A percentile compares a stretch with the other conserved stretches of the same genome.
phyloP scores from a whole-genome alignment of 345 rosid species.

The Xanthoceras sorbifolium region DNA sequence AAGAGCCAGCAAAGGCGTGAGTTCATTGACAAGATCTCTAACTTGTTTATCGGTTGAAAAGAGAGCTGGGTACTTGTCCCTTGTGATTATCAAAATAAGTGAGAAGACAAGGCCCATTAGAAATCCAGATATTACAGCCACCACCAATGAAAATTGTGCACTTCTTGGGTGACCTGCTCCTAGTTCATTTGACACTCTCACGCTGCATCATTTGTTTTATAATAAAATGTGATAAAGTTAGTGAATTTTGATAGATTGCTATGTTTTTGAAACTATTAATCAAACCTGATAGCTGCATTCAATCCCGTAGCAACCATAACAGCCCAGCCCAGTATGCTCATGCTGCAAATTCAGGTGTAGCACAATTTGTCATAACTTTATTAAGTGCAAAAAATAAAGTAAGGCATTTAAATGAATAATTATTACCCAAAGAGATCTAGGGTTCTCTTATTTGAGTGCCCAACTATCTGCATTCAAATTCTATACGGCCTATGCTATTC shows the following conservation, averaged over 20 bases:
- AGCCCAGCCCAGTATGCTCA: slow-evolving; percentile 82
- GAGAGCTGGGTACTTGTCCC: slow-evolving; percentile 55
- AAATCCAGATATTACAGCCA: slow-evolving; percentile 55
- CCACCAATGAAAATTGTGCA: slow-evolving; percentile 56
- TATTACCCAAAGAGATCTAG: too few species aligned
- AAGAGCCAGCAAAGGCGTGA: slow-evolving; percentile 70
- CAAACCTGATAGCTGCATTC: slow-evolving; percentile 54
- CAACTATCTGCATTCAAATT: too few species aligned
- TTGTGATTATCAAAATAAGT: slow-evolving; percentile 38
- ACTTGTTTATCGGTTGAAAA: slow-evolving; percentile 60
- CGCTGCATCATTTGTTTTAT: slow-evolving; percentile 36
- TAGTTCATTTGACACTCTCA: slow-evolving; percentile 75
- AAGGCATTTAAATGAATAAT: too few species aligned
- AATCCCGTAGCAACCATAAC: slow-evolving; percentile 73
- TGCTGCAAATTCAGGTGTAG: slow-evolving; percentile 29
- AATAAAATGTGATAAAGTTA: neutral
- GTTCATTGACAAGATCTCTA: slow-evolving; percentile 44
- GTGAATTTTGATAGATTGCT: neutral
- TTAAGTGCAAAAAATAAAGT: too few species aligned
- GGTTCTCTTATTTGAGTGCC: too few species aligned
- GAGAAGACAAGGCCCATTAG: slow-evolving; percentile 52
- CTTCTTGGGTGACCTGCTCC: slow-evolving; percentile 74
- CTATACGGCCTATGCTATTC: too few species aligned
- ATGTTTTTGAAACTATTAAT: neutral
- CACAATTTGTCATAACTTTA: neutral